Evolutionary conservation across 2,329 filamentous ascomycete genomes (phyloP).

Genomic region (Aspergillus bombycis): DNA sequence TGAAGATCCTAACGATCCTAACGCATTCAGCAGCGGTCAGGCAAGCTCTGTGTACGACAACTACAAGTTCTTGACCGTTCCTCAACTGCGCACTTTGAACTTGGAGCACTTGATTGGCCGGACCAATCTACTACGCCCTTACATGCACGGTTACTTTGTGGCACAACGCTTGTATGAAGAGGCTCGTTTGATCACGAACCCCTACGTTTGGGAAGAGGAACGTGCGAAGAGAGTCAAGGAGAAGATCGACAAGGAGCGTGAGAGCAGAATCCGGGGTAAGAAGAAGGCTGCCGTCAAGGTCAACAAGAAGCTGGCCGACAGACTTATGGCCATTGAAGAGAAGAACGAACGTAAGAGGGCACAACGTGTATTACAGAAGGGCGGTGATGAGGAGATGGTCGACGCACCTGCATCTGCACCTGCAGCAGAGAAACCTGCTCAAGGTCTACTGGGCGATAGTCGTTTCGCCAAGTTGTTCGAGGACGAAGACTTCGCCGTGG

Average conservation of each 20-base stretch:
- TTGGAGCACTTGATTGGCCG: constrained; percentile 87
- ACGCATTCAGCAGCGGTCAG: constrained; percentile 49
- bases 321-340: constrained; percentile 62
- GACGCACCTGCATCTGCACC: constrained; percentile 32
- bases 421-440: constrained; percentile 42
- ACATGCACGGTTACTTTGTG: constrained; percentile 99
- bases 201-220: constrained; percentile 91
- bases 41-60: constrained; percentile 90
- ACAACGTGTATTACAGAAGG: constrained; percentile 55
- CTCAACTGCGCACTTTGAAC: constrained; percentile 83
- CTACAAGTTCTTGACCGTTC: constrained; percentile 93
- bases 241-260: constrained; percentile 96
- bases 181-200: constrained; percentile 87
- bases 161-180: constrained; percentile 95
- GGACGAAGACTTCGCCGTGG: constrained; percentile 88
- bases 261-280: constrained; percentile 87
- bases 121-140: constrained; percentile 85
- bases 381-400: constrained; percentile 55
- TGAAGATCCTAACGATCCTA: constrained; percentile 70
- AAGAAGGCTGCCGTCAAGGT: constrained; percentile 92
- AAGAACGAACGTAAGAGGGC: constrained; percentile 53
- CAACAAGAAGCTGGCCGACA: constrained; percentile 71
- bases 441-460: constrained; percentile 75
- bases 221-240: constrained; percentile 87
- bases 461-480: constrained; percentile 91